Evolutionary conservation across 2,329 filamentous ascomycete genomes (phyloP).

Genomic region (Cladosporium velox): DNA sequence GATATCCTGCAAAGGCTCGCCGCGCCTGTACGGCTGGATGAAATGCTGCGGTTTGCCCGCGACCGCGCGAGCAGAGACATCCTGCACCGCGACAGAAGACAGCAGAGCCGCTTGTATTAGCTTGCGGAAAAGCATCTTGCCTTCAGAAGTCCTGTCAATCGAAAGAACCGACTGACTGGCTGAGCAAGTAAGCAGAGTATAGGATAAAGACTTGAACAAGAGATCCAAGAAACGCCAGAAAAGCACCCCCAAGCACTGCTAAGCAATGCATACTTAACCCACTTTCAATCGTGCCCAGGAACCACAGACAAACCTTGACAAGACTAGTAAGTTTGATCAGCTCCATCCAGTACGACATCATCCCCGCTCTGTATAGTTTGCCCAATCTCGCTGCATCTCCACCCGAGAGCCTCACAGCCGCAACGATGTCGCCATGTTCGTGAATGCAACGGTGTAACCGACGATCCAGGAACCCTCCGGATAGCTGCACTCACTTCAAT

Average conservation of each 20-base stretch:
- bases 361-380: slow-evolving; percentile 8
- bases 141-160: background rate
- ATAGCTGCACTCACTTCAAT: background rate
- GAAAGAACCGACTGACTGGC: background rate
- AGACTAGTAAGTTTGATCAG: background rate
- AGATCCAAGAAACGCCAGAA: background rate
- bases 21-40: slow-evolving; percentile 51
- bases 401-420: background rate
- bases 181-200: background rate
- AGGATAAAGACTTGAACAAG: slow-evolving; percentile 21
- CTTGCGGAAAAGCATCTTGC: slow-evolving; percentile 32
- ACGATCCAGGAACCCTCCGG: slow-evolving; percentile 7
- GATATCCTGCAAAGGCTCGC: slow-evolving; percentile 56
- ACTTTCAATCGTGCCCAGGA: background rate
- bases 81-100: slow-evolving; percentile 26
- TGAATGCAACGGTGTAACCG: background rate
- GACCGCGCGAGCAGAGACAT: slow-evolving; percentile 47
- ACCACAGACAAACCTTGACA: background rate
- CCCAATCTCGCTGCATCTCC: background rate
- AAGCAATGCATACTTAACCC: slow-evolving; percentile 14
- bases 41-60: slow-evolving; percentile 53
- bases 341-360: background rate
- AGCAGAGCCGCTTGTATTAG: slow-evolving; percentile 32
- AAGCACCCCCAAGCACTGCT: slow-evolving; percentile 10
- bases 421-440: background rate